phyloP scores from a whole-genome alignment of 495 filamentous ascomycete genomes.

The Elasticomyces elasticus region DNA sequence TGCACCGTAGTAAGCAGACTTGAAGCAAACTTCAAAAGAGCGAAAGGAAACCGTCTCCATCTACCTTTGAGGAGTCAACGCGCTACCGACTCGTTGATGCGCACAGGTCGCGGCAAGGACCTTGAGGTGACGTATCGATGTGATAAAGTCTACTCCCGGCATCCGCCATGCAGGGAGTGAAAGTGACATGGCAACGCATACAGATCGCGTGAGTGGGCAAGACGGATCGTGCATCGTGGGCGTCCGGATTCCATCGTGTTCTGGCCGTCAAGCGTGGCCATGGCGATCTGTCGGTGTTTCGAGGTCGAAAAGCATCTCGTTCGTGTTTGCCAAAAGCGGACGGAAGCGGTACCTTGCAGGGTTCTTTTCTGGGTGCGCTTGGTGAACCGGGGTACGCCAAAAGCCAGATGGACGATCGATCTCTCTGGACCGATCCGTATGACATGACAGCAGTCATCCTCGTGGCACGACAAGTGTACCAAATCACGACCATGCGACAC shows the following conservation, averaged over 20 bases:
- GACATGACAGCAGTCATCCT: background rate
- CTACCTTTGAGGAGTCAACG: background rate
- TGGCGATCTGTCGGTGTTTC: background rate
- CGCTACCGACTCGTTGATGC: constrained; percentile 7
- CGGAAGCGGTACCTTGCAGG: background rate
- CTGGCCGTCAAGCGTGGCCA: too few species aligned
- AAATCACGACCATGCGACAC: too few species aligned
- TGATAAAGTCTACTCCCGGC: background rate
- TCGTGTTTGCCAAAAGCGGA: background rate
- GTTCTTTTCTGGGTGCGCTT: background rate
- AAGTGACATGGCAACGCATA: background rate
- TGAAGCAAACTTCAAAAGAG: background rate
- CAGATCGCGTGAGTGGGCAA: too few species aligned
- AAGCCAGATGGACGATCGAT: background rate
- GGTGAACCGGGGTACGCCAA: background rate
- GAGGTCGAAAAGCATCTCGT: background rate
- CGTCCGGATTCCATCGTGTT: too few species aligned
- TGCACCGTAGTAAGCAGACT: background rate
- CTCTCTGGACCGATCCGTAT: background rate
- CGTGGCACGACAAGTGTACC: background rate
- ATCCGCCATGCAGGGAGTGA: background rate
- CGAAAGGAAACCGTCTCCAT: background rate
- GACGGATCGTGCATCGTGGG: too few species aligned
- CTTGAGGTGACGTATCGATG: constrained; percentile 2
- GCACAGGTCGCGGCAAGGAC: background rate